phyloP scores from a whole-genome alignment of 2,329 filamentous ascomycete species.

The Fonsecaea multimorphosa region DNA sequence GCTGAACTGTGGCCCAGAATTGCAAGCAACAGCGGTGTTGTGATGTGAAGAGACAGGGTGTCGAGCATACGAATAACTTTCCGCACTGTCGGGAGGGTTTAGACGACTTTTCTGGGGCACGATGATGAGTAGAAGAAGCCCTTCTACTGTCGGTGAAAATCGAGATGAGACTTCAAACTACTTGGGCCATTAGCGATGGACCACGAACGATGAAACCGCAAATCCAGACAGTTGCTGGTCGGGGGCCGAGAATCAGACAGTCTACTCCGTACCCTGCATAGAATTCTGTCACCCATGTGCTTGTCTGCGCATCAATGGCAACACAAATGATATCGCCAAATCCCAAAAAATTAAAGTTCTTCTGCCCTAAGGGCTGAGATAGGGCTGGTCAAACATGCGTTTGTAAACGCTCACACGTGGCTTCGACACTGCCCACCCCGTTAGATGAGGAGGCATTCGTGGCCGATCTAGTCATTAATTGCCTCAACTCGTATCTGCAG shows the following conservation, averaged over 20 bases:
- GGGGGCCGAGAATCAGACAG: background rate
- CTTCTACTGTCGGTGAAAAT: background rate
- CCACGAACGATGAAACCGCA: background rate
- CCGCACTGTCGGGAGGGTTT: constrained; percentile 7
- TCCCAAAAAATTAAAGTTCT: background rate
- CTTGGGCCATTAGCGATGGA: constrained; percentile 3
- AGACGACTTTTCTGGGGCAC: background rate
- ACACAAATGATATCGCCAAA: background rate
- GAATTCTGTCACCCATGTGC: background rate
- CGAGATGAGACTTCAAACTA: constrained; percentile 19
- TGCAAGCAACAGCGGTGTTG: constrained; percentile 99
- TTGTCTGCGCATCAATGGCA: background rate
- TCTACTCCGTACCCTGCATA: background rate
- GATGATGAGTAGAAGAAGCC: background rate
- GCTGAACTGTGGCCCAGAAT: constrained; percentile 99
- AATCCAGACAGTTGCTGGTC: background rate
- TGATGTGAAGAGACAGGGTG: constrained; percentile 75
- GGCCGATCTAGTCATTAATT: background rate
- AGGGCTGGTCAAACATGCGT: background rate
- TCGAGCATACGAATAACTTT: background rate
- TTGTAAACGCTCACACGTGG: background rate
- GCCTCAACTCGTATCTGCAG: background rate
- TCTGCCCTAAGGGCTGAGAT: background rate
- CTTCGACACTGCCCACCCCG: background rate
- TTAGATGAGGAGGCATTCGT: background rate